Evolutionary conservation across 208 protist species (phyloP).

Genomic region (Leishmania mexicana): DNA sequence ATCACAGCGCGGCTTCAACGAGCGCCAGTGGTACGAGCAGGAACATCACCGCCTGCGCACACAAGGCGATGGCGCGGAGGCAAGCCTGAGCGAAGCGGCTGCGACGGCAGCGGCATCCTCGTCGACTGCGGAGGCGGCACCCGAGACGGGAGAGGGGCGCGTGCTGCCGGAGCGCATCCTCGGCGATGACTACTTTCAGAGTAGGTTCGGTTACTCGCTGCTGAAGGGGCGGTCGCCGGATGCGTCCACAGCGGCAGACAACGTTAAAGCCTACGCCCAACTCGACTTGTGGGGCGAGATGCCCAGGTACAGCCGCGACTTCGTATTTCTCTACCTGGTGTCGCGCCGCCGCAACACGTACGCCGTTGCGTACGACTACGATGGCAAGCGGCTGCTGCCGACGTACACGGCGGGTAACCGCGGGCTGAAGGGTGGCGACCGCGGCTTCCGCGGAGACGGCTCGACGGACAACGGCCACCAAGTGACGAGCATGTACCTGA

Average conservation of each 20-base stretch:
- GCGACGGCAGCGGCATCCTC: neutral
- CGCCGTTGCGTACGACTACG: constrained; percentile 88
- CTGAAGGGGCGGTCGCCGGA: constrained; percentile 38
- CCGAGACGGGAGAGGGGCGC: neutral
- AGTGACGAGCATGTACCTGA: constrained; percentile 88
- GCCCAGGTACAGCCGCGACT: constrained; percentile 87
- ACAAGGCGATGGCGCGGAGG: neutral
- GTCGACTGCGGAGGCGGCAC: neutral
- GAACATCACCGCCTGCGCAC: constrained; percentile 36
- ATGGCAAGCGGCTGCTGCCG: constrained; percentile 71
- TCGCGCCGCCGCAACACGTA: constrained; percentile 89
- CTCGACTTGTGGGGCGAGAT: constrained; percentile 90
- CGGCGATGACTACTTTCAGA: constrained; percentile 79
- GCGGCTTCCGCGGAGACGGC: constrained; percentile 84
- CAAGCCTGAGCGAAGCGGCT: neutral
- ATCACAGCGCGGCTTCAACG: constrained; percentile 79
- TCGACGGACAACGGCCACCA: constrained; percentile 89
- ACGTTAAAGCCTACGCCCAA: constrained; percentile 63
- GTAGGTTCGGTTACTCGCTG: constrained; percentile 83
- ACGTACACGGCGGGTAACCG: constrained; percentile 89
- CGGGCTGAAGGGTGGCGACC: constrained; percentile 85
- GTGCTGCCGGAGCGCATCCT: constrained; percentile 68
- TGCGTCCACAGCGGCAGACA: constrained; percentile 23
- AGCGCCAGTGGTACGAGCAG: constrained; percentile 78
- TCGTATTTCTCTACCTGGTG: constrained; percentile 88